Conservation (phyloP, 352 stramenopile genomes). For the Aphanomyces stellatus region DNA sequence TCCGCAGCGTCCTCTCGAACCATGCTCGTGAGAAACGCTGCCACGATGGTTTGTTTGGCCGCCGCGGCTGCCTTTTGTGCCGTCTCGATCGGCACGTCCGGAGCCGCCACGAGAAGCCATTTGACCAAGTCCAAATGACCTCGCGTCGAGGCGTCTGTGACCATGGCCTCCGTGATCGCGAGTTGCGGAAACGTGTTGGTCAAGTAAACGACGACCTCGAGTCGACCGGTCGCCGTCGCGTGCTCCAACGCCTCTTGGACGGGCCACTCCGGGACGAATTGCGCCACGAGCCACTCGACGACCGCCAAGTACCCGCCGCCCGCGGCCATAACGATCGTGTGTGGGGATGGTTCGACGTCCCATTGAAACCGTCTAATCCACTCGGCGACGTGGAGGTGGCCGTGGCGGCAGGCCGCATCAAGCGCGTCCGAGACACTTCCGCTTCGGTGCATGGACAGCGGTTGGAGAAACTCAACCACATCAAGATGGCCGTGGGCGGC, state of each 20-base stretch:
- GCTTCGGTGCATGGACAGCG: not conserved
- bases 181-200: not conserved
- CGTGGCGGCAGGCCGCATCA: slow-evolving; percentile 13
- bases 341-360: not conserved
- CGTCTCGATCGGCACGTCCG: not conserved
- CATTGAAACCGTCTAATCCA: not conserved
- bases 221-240: not conserved
- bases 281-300: not conserved
- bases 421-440: slow-evolving; percentile 17
- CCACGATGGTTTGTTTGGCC: not conserved
- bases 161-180: not conserved
- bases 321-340: not conserved
- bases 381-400: slow-evolving; percentile 9
- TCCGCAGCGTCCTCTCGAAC: not conserved
- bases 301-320: not conserved
- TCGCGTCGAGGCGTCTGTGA: not conserved
- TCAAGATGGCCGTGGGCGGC: slow-evolving; percentile 1
- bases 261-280: not conserved
- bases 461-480: not conserved
- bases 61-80: not conserved
- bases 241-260: not conserved
- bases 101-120: not conserved
- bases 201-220: not conserved
- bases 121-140: slow-evolving; percentile 10
- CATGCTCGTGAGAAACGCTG: not conserved